phyloP scores from a whole-genome alignment of 2,329 filamentous ascomycete species.

The Pseudogymnoascus sp. region DNA sequence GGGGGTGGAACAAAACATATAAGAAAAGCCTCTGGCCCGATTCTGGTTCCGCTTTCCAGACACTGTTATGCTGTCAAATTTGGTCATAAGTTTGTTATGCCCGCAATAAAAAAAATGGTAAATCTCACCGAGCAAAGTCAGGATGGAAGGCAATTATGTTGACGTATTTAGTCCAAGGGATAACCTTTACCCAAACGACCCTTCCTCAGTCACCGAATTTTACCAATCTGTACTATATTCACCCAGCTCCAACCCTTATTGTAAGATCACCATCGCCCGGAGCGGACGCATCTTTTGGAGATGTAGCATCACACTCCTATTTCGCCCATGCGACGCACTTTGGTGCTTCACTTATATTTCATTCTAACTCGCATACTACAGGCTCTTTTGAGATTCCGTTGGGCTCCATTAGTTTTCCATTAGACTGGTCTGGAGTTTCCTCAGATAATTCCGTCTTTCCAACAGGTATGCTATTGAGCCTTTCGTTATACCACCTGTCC shows the following conservation, averaged over 20 bases:
- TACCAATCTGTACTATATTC: neutral
- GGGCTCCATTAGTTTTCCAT: neutral
- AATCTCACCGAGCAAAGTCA: neutral
- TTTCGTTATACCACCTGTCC: neutral
- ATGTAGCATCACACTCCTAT: neutral
- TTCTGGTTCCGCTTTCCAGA: no score
- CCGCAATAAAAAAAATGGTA: neutral
- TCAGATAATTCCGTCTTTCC: neutral
- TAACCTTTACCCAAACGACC: neutral
- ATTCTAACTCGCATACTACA: neutral
- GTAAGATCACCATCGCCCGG: neutral
- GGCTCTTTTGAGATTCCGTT: neutral
- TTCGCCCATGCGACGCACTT: neutral
- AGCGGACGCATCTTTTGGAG: neutral
- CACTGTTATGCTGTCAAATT: neutral
- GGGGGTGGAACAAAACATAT: no score
- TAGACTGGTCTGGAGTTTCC: neutral
- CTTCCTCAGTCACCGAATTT: neutral
- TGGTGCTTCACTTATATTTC: neutral
- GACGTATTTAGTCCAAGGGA: neutral
- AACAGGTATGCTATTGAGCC: neutral
- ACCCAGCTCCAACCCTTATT: neutral
- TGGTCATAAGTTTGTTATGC: neutral
- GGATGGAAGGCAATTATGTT: neutral
- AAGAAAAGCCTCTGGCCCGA: no score